Conservation (phyloP, 345 rosid species). For the Eucalyptus viminalis region DNA sequence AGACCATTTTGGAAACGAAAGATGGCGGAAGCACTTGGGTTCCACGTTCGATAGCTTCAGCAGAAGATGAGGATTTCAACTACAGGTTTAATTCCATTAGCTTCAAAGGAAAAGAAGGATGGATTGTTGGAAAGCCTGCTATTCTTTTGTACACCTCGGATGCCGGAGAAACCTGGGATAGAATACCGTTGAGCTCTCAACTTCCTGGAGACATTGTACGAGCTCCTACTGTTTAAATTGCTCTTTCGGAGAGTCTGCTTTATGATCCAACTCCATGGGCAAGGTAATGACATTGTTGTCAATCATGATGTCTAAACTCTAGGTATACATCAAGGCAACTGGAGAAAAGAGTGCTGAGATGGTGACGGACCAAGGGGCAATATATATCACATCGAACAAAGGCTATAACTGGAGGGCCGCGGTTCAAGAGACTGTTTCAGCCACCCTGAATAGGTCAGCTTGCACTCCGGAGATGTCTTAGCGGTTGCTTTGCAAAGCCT, state of each 20-base stretch:
- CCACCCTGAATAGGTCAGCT: slow-evolving; percentile 81
- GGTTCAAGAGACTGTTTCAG: slow-evolving; percentile 89
- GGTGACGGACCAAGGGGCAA: slow-evolving; percentile 96
- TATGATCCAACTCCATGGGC: background rate
- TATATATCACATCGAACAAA: slow-evolving; percentile 74
- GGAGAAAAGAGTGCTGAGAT: slow-evolving; percentile 93
- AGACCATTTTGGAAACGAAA: slow-evolving; percentile 83
- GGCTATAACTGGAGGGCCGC: slow-evolving; percentile 97
- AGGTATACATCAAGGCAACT: slow-evolving; percentile 95
- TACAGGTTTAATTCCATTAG: slow-evolving; percentile 87
- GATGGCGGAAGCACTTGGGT: slow-evolving; percentile 75
- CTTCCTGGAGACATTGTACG: slow-evolving; percentile 93
- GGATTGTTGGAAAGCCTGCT: slow-evolving; percentile 94
- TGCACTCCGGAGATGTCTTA: background rate
- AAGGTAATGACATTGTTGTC: background rate
- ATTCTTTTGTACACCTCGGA: slow-evolving; percentile 76
- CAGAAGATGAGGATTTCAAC: slow-evolving; percentile 96
- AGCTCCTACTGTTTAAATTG: background rate
- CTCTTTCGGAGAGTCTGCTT: background rate
- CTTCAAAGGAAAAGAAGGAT: slow-evolving; percentile 85
- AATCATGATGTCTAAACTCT: background rate
- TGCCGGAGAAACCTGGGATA: slow-evolving; percentile 73
- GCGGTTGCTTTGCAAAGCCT: background rate
- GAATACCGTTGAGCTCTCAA: slow-evolving; percentile 81
- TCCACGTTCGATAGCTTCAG: slow-evolving; percentile 77